Evolutionary conservation across 257 asterid species (phyloP).

Genomic region (Linderniella brevidens): DNA sequence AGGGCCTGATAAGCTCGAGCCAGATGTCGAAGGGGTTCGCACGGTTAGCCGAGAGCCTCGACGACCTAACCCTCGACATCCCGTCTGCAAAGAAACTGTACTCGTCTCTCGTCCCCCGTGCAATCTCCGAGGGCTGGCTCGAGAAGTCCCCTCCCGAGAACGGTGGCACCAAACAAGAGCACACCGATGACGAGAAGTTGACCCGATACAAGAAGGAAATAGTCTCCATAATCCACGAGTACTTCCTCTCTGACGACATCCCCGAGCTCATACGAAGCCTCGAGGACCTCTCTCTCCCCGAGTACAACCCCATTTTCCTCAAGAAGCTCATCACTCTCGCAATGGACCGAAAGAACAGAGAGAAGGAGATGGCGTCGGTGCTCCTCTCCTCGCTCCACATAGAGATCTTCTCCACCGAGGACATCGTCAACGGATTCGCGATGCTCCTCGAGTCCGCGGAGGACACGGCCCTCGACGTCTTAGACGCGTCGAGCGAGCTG

Average conservation of each 20-base stretch:
- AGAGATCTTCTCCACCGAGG: constrained; percentile 77
- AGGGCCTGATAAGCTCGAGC: constrained; percentile 88
- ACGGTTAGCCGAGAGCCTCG: constrained; percentile 75
- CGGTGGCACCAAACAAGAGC: constrained; percentile 17
- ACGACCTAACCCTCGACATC: constrained; percentile 92
- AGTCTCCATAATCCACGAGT: constrained; percentile 74
- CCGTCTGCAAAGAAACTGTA: constrained; percentile 68
- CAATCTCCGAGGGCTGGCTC: constrained; percentile 86
- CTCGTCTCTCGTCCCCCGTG: constrained; percentile 46
- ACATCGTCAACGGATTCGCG: constrained; percentile 71
- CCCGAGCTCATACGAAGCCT: constrained; percentile 84
- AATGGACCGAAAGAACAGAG: constrained; percentile 85
- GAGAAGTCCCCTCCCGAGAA: constrained; percentile 44
- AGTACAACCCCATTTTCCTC: constrained; percentile 59
- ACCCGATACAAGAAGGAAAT: constrained; percentile 64
- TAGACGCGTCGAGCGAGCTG: constrained; percentile 83
- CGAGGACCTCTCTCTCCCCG: constrained; percentile 65
- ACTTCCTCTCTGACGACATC: constrained; percentile 85
- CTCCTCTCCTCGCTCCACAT: constrained; percentile 79
- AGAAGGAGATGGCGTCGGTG: constrained; percentile 95
- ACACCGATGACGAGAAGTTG: constrained; percentile 40
- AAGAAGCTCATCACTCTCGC: constrained; percentile 83
- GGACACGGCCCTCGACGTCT: constrained; percentile 79
- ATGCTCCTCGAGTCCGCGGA: constrained; percentile 87
- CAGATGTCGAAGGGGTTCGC: constrained; percentile 82